Evolutionary conservation across 768 basidiomycete genomes (phyloP).

Genomic region (Pleurotus sapidus): DNA sequence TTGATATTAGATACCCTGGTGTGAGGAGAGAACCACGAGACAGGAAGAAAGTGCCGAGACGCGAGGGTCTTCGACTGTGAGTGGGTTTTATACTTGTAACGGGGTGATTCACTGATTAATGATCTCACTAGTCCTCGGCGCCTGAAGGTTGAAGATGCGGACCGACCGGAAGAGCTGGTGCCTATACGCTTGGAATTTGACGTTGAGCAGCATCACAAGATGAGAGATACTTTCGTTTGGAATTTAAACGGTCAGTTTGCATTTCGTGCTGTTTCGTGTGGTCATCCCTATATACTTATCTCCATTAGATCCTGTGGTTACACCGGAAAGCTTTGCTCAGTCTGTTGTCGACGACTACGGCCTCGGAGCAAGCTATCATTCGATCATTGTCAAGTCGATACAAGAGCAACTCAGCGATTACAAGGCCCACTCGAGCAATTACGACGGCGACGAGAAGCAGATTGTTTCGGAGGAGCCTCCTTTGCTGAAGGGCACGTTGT

Average conservation of each 20-base stretch:
- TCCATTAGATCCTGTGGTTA: slow-evolving; percentile 78
- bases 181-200: slow-evolving; percentile 97
- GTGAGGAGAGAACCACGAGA: slow-evolving; percentile 26
- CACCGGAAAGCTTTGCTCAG: slow-evolving; percentile 88
- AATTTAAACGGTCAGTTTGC: slow-evolving; percentile 80
- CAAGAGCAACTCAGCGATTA: slow-evolving; percentile 86
- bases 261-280: not conserved
- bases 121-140: slow-evolving; percentile 51
- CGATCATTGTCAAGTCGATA: slow-evolving; percentile 75
- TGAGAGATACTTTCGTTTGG: slow-evolving; percentile 98
- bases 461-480: slow-evolving; percentile 21
- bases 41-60: slow-evolving; percentile 48
- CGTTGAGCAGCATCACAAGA: slow-evolving; percentile 80
- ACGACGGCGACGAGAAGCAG: slow-evolving; percentile 44
- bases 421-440: slow-evolving; percentile 59
- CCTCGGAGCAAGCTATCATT: slow-evolving; percentile 62
- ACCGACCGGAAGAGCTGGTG: slow-evolving; percentile 77
- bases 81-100: slow-evolving; percentile 30
- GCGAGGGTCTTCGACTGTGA: slow-evolving; percentile 76
- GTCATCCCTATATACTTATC: not conserved
- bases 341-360: slow-evolving; percentile 89
- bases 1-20: slow-evolving; percentile 50
- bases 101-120: slow-evolving; percentile 7
- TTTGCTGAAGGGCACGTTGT: slow-evolving; percentile 38
- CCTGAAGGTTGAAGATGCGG: slow-evolving; percentile 50